A percentile compares a stretch with the other conserved stretches of the same genome.
phyloP scores from a whole-genome alignment of 495 filamentous ascomycete species.

The Staphylotrichum longicolle region DNA sequence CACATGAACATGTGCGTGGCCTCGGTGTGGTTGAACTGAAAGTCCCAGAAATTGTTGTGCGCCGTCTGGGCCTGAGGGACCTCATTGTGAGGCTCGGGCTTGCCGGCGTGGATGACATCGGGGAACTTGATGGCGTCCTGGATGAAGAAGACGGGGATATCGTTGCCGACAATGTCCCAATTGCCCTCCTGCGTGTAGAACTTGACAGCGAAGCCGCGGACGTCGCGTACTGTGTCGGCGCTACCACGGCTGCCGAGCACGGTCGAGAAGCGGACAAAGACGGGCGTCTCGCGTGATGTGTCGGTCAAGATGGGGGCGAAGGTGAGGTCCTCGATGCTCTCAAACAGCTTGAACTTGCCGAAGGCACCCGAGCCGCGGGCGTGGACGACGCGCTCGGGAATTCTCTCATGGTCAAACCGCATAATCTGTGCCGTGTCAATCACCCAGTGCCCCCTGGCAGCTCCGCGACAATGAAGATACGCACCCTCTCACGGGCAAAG shows the following conservation, averaged over 20 bases:
- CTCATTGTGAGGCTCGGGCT: constrained; percentile 81
- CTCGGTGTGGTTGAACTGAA: constrained; percentile 64
- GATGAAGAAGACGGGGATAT: constrained; percentile 69
- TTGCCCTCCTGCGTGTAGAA: constrained; percentile 66
- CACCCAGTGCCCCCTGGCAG: not conserved
- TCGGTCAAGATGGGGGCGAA: constrained; percentile 74
- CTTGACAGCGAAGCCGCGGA: constrained; percentile 78
- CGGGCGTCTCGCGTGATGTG: constrained; percentile 71
- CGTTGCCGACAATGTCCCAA: constrained; percentile 63
- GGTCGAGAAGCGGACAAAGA: constrained; percentile 81
- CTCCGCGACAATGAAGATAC: constrained; percentile 16
- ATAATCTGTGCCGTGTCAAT: constrained; percentile 53
- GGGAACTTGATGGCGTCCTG: constrained; percentile 72
- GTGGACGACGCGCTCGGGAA: constrained; percentile 86
- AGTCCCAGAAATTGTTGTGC: constrained; percentile 65
- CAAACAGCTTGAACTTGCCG: constrained; percentile 72
- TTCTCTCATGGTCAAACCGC: constrained; percentile 83
- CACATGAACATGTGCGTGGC: constrained; percentile 84
- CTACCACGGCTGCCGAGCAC: constrained; percentile 75
- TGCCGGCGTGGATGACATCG: constrained; percentile 74
- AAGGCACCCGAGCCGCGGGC: constrained; percentile 82
- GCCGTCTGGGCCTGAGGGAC: constrained; percentile 58
- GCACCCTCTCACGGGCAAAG: constrained; percentile 73
- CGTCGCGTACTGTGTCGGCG: constrained; percentile 78
- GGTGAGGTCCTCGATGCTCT: constrained; percentile 69